Conservation (phyloP, 352 stramenopile species). For the Globisporangium takayamanum region DNA sequence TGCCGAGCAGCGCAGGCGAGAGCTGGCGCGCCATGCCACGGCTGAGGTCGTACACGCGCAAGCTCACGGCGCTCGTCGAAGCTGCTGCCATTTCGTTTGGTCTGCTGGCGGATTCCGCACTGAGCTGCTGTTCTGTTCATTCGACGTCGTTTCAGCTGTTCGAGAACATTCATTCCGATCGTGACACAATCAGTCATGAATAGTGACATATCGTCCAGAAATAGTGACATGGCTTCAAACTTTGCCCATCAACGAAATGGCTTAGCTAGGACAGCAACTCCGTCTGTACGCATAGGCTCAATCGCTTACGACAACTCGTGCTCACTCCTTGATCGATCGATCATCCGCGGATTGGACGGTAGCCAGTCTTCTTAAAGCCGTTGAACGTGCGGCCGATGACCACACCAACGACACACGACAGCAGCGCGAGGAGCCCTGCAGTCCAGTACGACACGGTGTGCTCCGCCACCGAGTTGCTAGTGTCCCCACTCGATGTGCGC, state of each 20-base stretch:
- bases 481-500: constrained; percentile 6
- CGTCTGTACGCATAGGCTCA: too few relatives aligned
- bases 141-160: too few relatives aligned
- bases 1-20: constrained; percentile 86
- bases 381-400: constrained; percentile 54
- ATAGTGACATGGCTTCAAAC: too few relatives aligned
- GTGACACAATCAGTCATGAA: too few relatives aligned
- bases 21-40: constrained; percentile 88
- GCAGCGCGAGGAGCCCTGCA: constrained; percentile 39
- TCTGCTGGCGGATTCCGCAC: too few relatives aligned
- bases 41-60: constrained; percentile 95
- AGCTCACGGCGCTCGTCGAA: constrained; percentile 40
- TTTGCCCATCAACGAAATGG: too few relatives aligned
- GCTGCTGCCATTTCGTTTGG: too few relatives aligned
- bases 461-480: constrained; percentile 9
- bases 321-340: background rate
- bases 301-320: background rate
- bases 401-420: constrained; percentile 37
- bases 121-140: too few relatives aligned
- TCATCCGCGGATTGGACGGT: constrained; percentile 34
- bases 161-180: too few relatives aligned
- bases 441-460: constrained; percentile 41
- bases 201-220: too few relatives aligned
- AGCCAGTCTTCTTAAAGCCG: constrained; percentile 36
- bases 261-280: too few relatives aligned